phyloP scores from a whole-genome alignment of 306 rosid genomes.

The Crataegus laevigata region DNA sequence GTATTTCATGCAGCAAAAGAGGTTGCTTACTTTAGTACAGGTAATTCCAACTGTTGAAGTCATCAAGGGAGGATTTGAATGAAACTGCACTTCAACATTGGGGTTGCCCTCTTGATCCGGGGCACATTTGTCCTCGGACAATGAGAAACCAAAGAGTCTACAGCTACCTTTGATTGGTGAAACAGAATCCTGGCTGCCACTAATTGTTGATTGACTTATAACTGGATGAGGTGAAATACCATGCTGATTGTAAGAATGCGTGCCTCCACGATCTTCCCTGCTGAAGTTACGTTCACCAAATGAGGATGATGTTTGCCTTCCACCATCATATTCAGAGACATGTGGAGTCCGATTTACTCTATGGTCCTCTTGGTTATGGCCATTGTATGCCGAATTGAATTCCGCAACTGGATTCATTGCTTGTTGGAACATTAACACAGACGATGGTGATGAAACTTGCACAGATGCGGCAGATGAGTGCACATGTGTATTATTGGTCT shows the following conservation, averaged over 20 bases:
- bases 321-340: slow-evolving; percentile 30
- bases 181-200: slow-evolving; percentile 44
- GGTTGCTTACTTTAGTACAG: slow-evolving; percentile 51
- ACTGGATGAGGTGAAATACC: slow-evolving; percentile 23
- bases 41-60: slow-evolving; percentile 46
- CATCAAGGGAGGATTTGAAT: slow-evolving; percentile 39
- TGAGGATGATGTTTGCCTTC: slow-evolving; percentile 21
- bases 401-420: slow-evolving; percentile 45
- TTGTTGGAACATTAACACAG: slow-evolving; percentile 91
- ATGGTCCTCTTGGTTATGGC: slow-evolving; percentile 26
- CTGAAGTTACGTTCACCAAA: slow-evolving; percentile 17
- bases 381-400: slow-evolving; percentile 19
- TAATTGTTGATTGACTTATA: slow-evolving; percentile 16
- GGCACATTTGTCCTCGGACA: slow-evolving; percentile 49
- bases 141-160: slow-evolving; percentile 86
- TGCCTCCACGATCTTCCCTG: slow-evolving; percentile 23
- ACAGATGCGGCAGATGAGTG: slow-evolving; percentile 42
- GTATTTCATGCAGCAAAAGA: slow-evolving; percentile 2
- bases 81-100: slow-evolving; percentile 49
- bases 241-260: slow-evolving; percentile 20
- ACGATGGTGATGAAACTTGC: slow-evolving; percentile 89
- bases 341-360: slow-evolving; percentile 16
- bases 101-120: slow-evolving; percentile 42
- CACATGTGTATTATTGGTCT: slow-evolving; percentile 29
- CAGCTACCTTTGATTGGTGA: slow-evolving; percentile 68